Percentiles rank a stretch among this genome's conserved stretches.
These are phyloP conservation scores for Fagopyrum tataricum DNA, from an alignment of 148 eudicot genomes.

Conservation along the genomic window DNA sequence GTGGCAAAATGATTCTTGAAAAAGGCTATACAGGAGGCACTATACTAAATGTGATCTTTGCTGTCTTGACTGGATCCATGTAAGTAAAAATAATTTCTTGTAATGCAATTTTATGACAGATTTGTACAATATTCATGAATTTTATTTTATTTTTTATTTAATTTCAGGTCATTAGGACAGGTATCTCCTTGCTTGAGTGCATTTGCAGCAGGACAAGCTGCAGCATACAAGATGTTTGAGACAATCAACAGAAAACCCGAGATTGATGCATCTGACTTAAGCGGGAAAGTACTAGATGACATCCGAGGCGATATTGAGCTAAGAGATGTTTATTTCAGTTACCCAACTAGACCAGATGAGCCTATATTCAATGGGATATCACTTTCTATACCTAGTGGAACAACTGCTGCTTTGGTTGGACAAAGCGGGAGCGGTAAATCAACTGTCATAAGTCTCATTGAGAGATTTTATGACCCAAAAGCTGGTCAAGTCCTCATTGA, in stretches of 20 bases:
- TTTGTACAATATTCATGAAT: neutral
- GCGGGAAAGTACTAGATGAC: conserved; percentile 49
- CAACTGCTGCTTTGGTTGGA: conserved; percentile 64
- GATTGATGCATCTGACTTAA: conserved; percentile 49
- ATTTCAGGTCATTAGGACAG: conserved; percentile 49
- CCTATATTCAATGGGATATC: conserved; percentile 49
- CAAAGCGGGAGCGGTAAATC: conserved; percentile 77
- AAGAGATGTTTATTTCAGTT: conserved; percentile 44
- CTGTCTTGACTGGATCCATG: conserved; percentile 56
- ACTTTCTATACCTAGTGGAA: conserved; percentile 44
- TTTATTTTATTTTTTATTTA: neutral
- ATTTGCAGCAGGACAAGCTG: conserved; percentile 63
- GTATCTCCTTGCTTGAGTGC: conserved; percentile 49
- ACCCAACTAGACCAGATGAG: conserved; percentile 58
- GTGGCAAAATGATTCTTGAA: conserved; percentile 47
- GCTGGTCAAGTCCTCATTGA: conserved; percentile 63
- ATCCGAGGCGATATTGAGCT: conserved; percentile 58
- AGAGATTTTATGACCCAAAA: conserved; percentile 69
- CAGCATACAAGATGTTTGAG: conserved; percentile 70
- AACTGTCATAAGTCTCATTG: conserved; percentile 55
- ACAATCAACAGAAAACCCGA: conserved; percentile 52
- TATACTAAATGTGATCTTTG: conserved; percentile 45
- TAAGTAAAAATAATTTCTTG: conserved; percentile 19
- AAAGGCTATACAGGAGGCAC: conserved; percentile 52
- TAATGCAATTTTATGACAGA: neutral